Percentiles rank a stretch among this genome's conserved stretches.
These are phyloP conservation scores for Aspergillus brasiliensis DNA, from an alignment of 2,329 filamentous ascomycete species.

Conservation along the genomic window DNA sequence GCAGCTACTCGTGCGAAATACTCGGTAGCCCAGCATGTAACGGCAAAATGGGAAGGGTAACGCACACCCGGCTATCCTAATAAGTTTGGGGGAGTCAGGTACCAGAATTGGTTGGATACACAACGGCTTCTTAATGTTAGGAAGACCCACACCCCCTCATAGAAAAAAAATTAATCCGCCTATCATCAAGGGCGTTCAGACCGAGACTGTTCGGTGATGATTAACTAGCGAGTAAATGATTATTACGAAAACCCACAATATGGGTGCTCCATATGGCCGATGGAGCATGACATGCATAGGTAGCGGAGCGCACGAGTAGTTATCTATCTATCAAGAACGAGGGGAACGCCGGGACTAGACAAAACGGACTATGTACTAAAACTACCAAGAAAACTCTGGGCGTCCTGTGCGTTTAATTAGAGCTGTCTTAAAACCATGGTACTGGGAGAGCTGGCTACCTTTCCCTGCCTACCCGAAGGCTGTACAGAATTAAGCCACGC, in stretches of 20 bases:
- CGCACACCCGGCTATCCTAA: not conserved
- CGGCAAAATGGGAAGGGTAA: not conserved
- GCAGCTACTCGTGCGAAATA: too few species aligned
- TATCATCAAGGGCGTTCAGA: conserved; percentile 5
- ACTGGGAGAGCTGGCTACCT: not conserved
- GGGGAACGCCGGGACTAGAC: not conserved
- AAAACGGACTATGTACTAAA: not conserved
- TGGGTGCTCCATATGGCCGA: not conserved
- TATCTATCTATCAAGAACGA: not conserved
- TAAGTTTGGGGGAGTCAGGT: not conserved
- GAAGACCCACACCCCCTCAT: not conserved
- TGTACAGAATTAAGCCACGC: not conserved
- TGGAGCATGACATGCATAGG: conserved; percentile 1
- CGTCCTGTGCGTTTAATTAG: not conserved
- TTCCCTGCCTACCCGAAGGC: not conserved
- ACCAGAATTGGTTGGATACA: not conserved
- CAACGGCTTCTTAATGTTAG: not conserved
- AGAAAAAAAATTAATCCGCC: conserved; percentile 15
- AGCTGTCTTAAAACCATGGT: conserved; percentile 1
- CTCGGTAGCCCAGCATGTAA: not conserved
- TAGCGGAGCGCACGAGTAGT: not conserved
- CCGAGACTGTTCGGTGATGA: not conserved
- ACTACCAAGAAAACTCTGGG: not conserved
- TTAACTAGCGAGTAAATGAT: not conserved
- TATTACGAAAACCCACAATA: not conserved